phyloP scores from a whole-genome alignment of 805 yeast species.

The Lachancea dasiensis region DNA sequence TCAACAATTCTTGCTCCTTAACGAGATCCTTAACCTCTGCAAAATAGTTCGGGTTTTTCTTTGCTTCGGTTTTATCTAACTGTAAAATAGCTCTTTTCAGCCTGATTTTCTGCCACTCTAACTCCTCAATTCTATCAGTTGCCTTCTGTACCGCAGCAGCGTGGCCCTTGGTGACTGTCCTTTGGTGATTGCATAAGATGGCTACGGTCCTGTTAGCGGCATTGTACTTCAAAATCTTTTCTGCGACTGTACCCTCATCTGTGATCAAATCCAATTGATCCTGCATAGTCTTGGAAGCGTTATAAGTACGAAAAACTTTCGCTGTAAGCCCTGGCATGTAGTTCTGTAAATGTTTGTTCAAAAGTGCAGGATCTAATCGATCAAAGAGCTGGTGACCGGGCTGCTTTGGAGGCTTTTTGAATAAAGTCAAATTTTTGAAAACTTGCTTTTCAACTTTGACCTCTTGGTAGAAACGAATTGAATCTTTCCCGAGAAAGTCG shows the following conservation, averaged over 20 bases:
- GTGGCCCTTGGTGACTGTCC: slow-evolving; percentile 82
- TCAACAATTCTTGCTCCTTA: slow-evolving; percentile 54
- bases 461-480: slow-evolving; percentile 85
- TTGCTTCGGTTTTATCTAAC: slow-evolving; percentile 48
- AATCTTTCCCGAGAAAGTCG: slow-evolving; percentile 94
- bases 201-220: slow-evolving; percentile 97
- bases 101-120: slow-evolving; percentile 78
- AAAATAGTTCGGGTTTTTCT: slow-evolving; percentile 53
- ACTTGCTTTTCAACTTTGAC: slow-evolving; percentile 91
- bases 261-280: slow-evolving; percentile 81
- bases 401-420: slow-evolving; percentile 81
- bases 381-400: slow-evolving; percentile 93
- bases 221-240: slow-evolving; percentile 79
- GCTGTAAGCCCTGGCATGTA: slow-evolving; percentile 94
- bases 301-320: slow-evolving; percentile 94
- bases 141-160: slow-evolving; percentile 76
- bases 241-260: slow-evolving; percentile 83
- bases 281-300: slow-evolving; percentile 96
- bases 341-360: slow-evolving; percentile 81
- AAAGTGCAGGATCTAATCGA: slow-evolving; percentile 72
- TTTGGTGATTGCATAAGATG: slow-evolving; percentile 93
- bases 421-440: slow-evolving; percentile 78
- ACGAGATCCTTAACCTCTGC: slow-evolving; percentile 61
- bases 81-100: slow-evolving; percentile 62
- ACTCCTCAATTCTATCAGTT: slow-evolving; percentile 67